A percentile compares a stretch with the other conserved stretches of the same genome.
Conservation (phyloP, 495 filamentous ascomycete species). For the Penicillium herquei region DNA sequence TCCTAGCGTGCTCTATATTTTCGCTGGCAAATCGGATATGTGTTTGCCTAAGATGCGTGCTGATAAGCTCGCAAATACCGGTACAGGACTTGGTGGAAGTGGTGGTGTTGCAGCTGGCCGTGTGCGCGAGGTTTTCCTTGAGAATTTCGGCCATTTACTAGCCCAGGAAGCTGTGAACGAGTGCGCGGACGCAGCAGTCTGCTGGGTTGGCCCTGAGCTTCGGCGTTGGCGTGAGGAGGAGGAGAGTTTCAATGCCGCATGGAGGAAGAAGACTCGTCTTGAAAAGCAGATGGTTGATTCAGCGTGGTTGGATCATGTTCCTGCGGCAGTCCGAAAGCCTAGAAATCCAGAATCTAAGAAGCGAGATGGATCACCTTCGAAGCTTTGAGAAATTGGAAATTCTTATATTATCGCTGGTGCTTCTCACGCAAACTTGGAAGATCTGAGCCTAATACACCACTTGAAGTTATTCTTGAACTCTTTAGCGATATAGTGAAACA, state of each 20-base stretch:
- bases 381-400: background rate
- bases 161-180: constrained; percentile 74
- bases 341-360: constrained; percentile 34
- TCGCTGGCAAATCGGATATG: constrained; percentile 65
- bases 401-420: too few relatives aligned
- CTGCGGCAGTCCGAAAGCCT: constrained; percentile 36
- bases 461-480: too few relatives aligned
- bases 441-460: too few relatives aligned
- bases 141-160: constrained; percentile 74
- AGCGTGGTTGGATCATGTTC: constrained; percentile 54
- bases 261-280: constrained; percentile 43
- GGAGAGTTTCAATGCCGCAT: constrained; percentile 54
- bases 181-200: constrained; percentile 59
- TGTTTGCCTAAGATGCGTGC: constrained; percentile 49
- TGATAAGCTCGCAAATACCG: constrained; percentile 46
- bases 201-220: constrained; percentile 64
- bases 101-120: constrained; percentile 56
- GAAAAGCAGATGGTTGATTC: constrained; percentile 60
- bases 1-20: constrained; percentile 81
- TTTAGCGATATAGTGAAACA: too few relatives aligned
- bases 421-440: too few relatives aligned
- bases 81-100: constrained; percentile 48
- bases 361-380: background rate
- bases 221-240: constrained; percentile 63
- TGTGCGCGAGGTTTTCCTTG: constrained; percentile 66